Evolutionary conservation across 345 rosid genomes (phyloP), one percentile per base, ranked within the genome.

Genomic region (Mercurialis annua): DNA sequence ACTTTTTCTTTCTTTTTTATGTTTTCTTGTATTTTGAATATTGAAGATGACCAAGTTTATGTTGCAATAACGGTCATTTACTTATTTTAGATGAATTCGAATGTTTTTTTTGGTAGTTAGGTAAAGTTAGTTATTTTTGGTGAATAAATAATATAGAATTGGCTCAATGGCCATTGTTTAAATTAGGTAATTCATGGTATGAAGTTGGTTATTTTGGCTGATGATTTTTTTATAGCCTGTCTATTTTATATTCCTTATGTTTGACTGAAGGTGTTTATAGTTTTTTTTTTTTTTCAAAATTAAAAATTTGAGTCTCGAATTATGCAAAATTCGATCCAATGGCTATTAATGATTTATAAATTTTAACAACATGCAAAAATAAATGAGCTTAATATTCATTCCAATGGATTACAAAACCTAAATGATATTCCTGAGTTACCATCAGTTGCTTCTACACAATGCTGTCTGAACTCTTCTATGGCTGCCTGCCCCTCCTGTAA

Each of bases 201-300:
- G 23, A 44, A 46, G 65, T 60, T 69, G 8, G 72, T 56, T 49
- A 60, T 65, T 50, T 56, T 36, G 29, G 72, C 21, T 62, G 26
- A 21, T 36, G 75, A 26, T 29, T 64, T 56, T 65, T 60, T 60
- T 66, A 5, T 48, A 7, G 62, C 18, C 8, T 50, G 20, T 50
- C 24, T 50, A 4, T 50, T 50, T 49, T 12, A 3, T 49, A n/a
- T 49, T 21, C 15, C 16, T 44, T 11, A 44, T 40, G 51, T 7
- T 29, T 43, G 23, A 7, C 47, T 21, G 2, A 34, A 3, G 40
- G 40, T 34, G 5, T 3, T 9, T 34, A 34, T 34, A 3, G 40
- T 34, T 34, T 9, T n/a, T n/a, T n/a, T n/a, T n/a, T n/a, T n/a
- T n/a, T n/a, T n/a, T n/a, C 44, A 40, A 40, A 8, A 40, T 7